Evolutionary conservation across 345 rosid species (phyloP).

Genomic region (Aurinia saxatilis): DNA sequence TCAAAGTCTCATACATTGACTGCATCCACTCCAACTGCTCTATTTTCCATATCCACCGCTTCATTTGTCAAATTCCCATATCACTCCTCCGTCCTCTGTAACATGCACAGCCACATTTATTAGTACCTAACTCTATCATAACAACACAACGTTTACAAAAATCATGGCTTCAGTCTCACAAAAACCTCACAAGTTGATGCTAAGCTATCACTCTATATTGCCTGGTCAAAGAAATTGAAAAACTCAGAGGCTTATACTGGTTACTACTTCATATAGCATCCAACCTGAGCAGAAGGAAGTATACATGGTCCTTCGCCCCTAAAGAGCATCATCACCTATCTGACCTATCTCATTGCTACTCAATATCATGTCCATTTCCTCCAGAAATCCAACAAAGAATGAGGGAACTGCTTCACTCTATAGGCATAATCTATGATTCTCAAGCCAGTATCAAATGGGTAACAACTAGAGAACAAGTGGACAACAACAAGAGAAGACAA

Average conservation of each 20-base stretch:
- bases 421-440: too few species aligned
- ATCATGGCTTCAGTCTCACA: not conserved
- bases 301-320: not conserved
- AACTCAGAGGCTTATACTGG: not conserved
- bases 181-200: not conserved
- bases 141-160: not conserved
- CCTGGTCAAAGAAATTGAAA: not conserved
- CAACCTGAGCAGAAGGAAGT: not conserved
- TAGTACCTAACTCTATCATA: not conserved
- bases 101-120: slow-evolving; percentile 11
- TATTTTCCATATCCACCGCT: not conserved
- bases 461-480: not conserved
- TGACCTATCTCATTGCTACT: not conserved
- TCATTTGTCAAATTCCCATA: slow-evolving; percentile 13
- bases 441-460: not conserved
- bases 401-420: not conserved
- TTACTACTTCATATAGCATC: too few species aligned
- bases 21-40: not conserved
- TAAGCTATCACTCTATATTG: not conserved
- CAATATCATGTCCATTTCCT: not conserved
- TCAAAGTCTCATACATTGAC: not conserved
- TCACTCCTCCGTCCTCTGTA: slow-evolving; percentile 8
- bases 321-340: not conserved
- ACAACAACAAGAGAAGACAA: not conserved
- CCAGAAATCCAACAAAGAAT: not conserved